phyloP scores from a whole-genome alignment of 2,329 filamentous ascomycete species.

The Xylaria sp. region DNA sequence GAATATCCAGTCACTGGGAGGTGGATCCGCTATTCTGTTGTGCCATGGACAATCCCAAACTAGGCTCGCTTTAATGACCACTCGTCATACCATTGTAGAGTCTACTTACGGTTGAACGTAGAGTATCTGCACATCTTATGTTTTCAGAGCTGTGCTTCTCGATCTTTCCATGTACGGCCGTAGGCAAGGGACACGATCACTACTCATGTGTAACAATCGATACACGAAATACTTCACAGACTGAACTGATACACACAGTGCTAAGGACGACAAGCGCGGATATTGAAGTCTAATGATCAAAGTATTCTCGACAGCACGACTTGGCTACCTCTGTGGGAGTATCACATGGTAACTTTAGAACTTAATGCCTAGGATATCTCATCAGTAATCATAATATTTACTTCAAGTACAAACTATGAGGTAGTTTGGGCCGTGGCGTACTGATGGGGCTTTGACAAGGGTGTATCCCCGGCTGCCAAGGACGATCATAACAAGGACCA shows the following conservation, averaged over 20 bases:
- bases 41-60: slow-evolving; percentile 6
- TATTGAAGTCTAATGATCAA: background rate
- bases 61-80: background rate
- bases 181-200: slow-evolving; percentile 26
- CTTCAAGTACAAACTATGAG: slow-evolving; percentile 19
- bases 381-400: slow-evolving; percentile 33
- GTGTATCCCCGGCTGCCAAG: slow-evolving; percentile 41
- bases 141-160: background rate
- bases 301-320: background rate
- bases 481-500: slow-evolving; percentile 43
- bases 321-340: background rate
- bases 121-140: slow-evolving; percentile 12
- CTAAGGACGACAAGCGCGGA: slow-evolving; percentile 7
- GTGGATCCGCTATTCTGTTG: background rate
- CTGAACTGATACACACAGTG: slow-evolving; percentile 7
- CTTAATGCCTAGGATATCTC: background rate
- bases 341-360: background rate
- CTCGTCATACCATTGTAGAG: slow-evolving; percentile 14
- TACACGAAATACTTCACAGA: slow-evolving; percentile 25
- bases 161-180: slow-evolving; percentile 37
- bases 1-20: background rate
- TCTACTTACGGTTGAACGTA: slow-evolving; percentile 21
- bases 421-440: slow-evolving; percentile 30
- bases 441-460: slow-evolving; percentile 34
- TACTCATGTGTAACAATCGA: slow-evolving; percentile 35